Evolutionary conservation across 768 basidiomycete genomes (phyloP), one percentile per base, ranked within the genome.

Genomic region (Termitomyces sp.): DNA sequence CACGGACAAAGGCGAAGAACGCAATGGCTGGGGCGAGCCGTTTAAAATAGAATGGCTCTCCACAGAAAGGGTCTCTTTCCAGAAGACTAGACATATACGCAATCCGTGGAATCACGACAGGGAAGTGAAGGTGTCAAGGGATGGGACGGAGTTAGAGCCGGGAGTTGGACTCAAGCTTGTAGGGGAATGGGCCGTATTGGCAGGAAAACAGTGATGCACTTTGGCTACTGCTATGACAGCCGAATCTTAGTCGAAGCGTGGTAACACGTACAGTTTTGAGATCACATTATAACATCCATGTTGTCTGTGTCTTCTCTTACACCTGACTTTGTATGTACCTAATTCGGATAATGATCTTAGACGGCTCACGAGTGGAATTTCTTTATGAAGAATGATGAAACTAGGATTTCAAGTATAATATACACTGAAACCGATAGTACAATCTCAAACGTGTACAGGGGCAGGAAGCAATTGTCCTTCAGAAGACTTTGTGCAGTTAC

Each of bases 71-170:
- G 67, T 98, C 2, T 84, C 91, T 0, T 98, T 98, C 69, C 70
- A 76, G 58, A 81, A 81, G 44, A 88, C 88, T 34, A 79, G 85
- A 26, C 88, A 93, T 65, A 69, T 97, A 50, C 83, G 90, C 41
- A 98, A 98, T 66, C 87, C 88, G 2, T 98, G 94, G 93, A 98
- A 98, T 62, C 83, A 91, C 60, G 90, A 88, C 56, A 74, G 82
- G 48, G 85, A 90, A 64, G 78, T 90, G 44, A 88, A 90, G 73
- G 83, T 90, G 8, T 93, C 90, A 12, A 76, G 90, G 46, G 92
- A 95, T 66, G 95, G 95, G 17, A 97, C 94, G 1, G 95, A 98
- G 66, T 67, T 98, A 19, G 95, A 98, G 66, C 93, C 94, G 2
- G 64, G 64, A 1, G 80, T 90, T 14, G 90, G 90, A 24, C 77